Evolutionary conservation across 805 yeast genomes (phyloP).

Genomic region (Kuraishia ogatae): DNA sequence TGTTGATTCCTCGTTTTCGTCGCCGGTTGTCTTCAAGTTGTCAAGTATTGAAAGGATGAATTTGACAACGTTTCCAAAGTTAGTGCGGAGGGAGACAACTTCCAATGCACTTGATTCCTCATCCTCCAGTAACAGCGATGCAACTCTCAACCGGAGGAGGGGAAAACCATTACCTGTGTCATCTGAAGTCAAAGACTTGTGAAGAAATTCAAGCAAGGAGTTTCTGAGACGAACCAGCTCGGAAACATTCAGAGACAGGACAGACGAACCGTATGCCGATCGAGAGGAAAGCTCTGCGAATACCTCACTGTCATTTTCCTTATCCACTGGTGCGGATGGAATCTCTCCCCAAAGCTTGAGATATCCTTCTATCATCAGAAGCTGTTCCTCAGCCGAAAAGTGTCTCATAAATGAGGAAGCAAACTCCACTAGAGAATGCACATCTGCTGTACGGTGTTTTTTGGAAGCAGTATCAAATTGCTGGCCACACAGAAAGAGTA

Average conservation of each 20-base stretch:
- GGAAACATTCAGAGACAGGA: constrained; percentile 38
- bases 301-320: constrained; percentile 17
- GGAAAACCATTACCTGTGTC: constrained; percentile 7
- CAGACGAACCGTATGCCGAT: constrained; percentile 55
- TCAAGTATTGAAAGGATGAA: constrained; percentile 1
- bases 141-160: constrained; percentile 36
- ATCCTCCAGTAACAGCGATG: constrained; percentile 32
- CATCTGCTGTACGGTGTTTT: constrained; percentile 57
- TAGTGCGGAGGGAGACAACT: not conserved
- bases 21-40: constrained; percentile 18
- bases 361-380: constrained; percentile 43
- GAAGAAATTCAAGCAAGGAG: constrained; percentile 47
- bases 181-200: constrained; percentile 32
- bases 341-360: constrained; percentile 41
- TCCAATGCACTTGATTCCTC: constrained; percentile 1
- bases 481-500: constrained; percentile 73
- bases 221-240: constrained; percentile 42
- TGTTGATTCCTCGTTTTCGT: constrained; percentile 11
- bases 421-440: constrained; percentile 64
- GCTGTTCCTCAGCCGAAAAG: constrained; percentile 61
- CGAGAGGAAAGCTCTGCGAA: constrained; percentile 34
- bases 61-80: not conserved
- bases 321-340: constrained; percentile 33
- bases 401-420: constrained; percentile 58
- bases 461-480: constrained; percentile 52